Evolutionary conservation across 306 rosid species (phyloP), one percentile per base, ranked within the genome.

Genomic region (Begonia fuchsioides): DNA sequence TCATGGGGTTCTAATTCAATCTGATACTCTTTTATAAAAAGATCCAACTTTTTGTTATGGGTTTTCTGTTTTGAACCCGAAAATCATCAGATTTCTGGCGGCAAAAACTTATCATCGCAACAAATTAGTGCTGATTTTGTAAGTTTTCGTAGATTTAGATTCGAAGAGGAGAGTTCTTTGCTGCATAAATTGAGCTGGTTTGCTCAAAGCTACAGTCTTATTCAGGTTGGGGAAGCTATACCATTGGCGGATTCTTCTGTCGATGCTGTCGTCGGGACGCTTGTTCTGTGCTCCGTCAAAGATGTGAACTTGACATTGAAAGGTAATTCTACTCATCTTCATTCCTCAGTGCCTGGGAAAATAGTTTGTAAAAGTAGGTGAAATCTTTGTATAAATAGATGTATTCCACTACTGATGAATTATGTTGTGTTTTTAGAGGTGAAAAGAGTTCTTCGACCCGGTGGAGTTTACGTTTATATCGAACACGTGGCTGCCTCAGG

Each of bases 211-310:
- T 13, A 15, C n/a, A 13, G 17, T 57, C 17, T 32, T 63, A 8
- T 49, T 15, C 80, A 90, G 97, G 92, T 76, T 0, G 95, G 95
- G 44, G 97, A 85, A 80, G 85, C 66, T 52, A 64, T 90, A 62
- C 97, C 95, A 20, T 63, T 90, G 41, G 57, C 57, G 13, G 95
- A 90, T 72, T 80, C 78, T 67, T 90, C 95, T n/a, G 82, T 81
- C 15, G 97, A 90, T 70, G 97, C 85, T 52, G 88, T 90, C 66
- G 87, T 90, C 49, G 95, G 95, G 59, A 90, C 95, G 38, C 87
- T 90, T 47, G 92, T 84, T n/a, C 54, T 90, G 52, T 84, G 95
- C 71, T 90, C 97, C 20, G 97, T 90, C 47, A 68, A 59, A 57
- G 86, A 90, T 69, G 92, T 79, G 57, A 68, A 79, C 17, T 17